These are phyloP conservation scores for Solanum medicagineum DNA, from an alignment of 257 asterid species.

Conservation along the genomic window DNA sequence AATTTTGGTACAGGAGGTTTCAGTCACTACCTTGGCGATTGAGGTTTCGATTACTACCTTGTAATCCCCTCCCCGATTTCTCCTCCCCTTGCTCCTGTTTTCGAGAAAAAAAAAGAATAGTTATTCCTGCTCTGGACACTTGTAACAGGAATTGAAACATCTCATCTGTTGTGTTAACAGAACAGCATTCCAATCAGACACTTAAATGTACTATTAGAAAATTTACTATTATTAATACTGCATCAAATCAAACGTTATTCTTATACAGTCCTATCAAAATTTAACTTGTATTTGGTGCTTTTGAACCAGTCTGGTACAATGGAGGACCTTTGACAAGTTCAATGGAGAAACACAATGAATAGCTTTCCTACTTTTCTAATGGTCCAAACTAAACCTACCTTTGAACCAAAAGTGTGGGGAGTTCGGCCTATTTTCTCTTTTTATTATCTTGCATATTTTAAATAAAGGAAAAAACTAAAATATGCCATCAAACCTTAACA, in stretches of 20 bases:
- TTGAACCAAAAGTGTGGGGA: neutral
- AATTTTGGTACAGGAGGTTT: neutral
- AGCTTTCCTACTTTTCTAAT: neutral
- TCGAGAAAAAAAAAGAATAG: no score
- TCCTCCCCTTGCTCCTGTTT: no score
- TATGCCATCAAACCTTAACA: no score
- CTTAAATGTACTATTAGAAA: neutral
- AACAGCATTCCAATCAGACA: neutral
- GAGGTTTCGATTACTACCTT: no score
- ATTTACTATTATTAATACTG: no score
- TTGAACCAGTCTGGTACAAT: neutral
- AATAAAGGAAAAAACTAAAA: neutral
- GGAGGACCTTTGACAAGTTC: neutral
- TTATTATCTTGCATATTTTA: neutral
- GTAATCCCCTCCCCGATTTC: no score
- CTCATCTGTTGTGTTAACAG: neutral
- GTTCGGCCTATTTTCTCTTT: neutral
- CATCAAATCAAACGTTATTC: neutral
- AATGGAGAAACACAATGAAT: neutral
- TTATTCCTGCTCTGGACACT: neutral
- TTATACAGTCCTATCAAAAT: neutral
- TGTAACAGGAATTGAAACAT: neutral
- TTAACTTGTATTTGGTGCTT: neutral
- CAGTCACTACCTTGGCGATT: no score
- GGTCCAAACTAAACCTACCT: neutral